Evolutionary conservation across 2,329 filamentous ascomycete species (phyloP).

Genomic region (Stagonosporopsis rhizophila): DNA sequence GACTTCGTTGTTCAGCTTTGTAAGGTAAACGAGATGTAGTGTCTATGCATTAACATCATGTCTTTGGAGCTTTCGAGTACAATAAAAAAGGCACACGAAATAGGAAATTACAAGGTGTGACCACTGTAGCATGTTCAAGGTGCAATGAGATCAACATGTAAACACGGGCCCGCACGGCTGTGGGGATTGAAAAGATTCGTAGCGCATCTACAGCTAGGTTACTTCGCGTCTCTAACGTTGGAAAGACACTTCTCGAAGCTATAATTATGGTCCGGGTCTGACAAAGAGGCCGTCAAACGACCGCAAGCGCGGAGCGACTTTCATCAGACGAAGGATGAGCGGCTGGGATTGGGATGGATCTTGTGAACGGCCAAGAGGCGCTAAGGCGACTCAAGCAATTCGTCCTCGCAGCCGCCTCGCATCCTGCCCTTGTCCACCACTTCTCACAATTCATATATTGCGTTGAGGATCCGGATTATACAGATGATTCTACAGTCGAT

Average conservation of each 20-base stretch:
- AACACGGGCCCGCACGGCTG: background rate
- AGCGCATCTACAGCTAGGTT: background rate
- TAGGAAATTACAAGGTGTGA: too few relatives aligned
- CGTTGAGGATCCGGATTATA: background rate
- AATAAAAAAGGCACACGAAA: too few relatives aligned
- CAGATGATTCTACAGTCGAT: background rate
- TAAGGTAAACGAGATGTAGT: background rate
- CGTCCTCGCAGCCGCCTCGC: background rate
- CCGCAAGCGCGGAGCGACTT: background rate
- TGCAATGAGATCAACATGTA: too few relatives aligned
- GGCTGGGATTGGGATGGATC: background rate
- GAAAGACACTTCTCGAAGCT: background rate
- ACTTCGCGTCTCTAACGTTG: background rate
- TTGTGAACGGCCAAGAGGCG: conserved; percentile 1
- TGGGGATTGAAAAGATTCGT: background rate
- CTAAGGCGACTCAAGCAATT: conserved; percentile 6
- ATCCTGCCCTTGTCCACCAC: background rate
- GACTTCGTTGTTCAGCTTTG: background rate
- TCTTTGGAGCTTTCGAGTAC: background rate
- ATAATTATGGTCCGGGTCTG: background rate
- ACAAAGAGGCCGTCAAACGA: background rate
- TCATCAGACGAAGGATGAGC: background rate
- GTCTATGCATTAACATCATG: background rate
- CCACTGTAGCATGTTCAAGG: too few relatives aligned
- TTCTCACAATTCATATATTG: too few relatives aligned